These are phyloP conservation scores for Trichothecium roseum DNA, from an alignment of 2,329 filamentous ascomycete species.

Conservation along the genomic window DNA sequence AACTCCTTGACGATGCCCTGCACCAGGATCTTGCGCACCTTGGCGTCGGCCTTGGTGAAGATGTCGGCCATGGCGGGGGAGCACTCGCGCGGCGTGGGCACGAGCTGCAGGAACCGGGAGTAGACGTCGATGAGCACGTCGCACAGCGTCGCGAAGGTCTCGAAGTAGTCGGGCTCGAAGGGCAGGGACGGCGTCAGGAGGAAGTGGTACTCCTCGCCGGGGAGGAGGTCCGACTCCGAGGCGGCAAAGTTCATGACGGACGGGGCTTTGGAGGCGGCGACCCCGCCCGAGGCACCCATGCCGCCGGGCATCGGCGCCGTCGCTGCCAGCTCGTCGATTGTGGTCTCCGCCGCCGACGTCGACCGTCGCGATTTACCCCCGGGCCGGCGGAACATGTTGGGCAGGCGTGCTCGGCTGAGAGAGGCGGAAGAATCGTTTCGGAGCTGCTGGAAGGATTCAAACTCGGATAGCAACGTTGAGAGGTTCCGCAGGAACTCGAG, in stretches of 20 bases:
- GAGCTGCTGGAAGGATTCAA: conserved; percentile 84
- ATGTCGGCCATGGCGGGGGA: conserved; percentile 64
- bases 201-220: conserved; percentile 80
- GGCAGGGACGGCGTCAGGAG: conserved; percentile 85
- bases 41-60: conserved; percentile 81
- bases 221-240: conserved; percentile 55
- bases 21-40: conserved; percentile 80
- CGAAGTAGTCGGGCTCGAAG: conserved; percentile 95
- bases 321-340: conserved; percentile 19
- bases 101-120: conserved; percentile 61
- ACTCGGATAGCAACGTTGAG: conserved; percentile 78
- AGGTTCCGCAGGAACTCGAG: conserved; percentile 81
- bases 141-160: conserved; percentile 91
- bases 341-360: conserved; percentile 33
- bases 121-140: conserved; percentile 94
- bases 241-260: conserved; percentile 47
- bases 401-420: conserved; percentile 67
- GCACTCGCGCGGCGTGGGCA: conserved; percentile 67
- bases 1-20: conserved; percentile 84
- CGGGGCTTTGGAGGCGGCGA: conserved; percentile 17
- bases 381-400: conserved; percentile 70
- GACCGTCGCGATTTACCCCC: conserved; percentile 46
- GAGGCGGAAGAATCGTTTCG: conserved; percentile 67
- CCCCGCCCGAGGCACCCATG: conserved; percentile 12
- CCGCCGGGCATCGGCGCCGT: conserved; percentile 10